A percentile compares a stretch with the other conserved stretches of the same genome.
phyloP scores from a whole-genome alignment of 805 yeast species.

The Nakazawaea wyomingensis region DNA sequence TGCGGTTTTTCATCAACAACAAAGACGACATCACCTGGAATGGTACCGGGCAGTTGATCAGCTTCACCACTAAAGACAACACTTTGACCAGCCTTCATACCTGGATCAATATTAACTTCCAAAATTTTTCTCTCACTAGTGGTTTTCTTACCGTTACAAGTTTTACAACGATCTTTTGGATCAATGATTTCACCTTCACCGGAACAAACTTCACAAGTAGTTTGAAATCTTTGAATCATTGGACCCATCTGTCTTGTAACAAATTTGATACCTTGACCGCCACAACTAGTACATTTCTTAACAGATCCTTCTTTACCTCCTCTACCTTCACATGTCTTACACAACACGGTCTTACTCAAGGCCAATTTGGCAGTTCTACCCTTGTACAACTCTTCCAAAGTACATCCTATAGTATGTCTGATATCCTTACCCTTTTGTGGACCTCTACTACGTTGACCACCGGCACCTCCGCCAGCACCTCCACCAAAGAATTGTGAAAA shows the following conservation, averaged over 20 bases:
- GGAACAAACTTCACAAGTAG: conserved; percentile 85
- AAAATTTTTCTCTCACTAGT: conserved; percentile 83
- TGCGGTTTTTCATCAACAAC: conserved; percentile 90
- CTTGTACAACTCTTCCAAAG: conserved; percentile 88
- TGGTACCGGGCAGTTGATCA: conserved; percentile 91
- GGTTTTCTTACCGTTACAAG: conserved; percentile 87
- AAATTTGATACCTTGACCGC: conserved; percentile 87
- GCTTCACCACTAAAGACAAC: conserved; percentile 93
- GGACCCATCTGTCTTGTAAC: conserved; percentile 99
- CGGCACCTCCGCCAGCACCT: conserved; percentile 58
- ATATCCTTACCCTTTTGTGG: conserved; percentile 90
- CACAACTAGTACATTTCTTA: conserved; percentile 80
- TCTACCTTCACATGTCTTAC: conserved; percentile 86
- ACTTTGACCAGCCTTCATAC: conserved; percentile 93
- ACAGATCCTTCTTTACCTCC: conserved; percentile 95
- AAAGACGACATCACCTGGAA: conserved; percentile 96
- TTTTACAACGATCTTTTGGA: conserved; percentile 81
- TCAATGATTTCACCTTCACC: conserved; percentile 90
- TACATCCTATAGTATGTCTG: conserved; percentile 77
- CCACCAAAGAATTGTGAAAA: conserved; percentile 58
- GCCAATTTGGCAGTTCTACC: conserved; percentile 95
- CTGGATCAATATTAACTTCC: conserved; percentile 93
- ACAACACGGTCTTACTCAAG: conserved; percentile 82
- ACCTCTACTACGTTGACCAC: conserved; percentile 66
- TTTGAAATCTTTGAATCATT: conserved; percentile 96